Evolutionary conservation across 2,329 filamentous ascomycete genomes (phyloP).

Genomic region (Fusarium paranaense): DNA sequence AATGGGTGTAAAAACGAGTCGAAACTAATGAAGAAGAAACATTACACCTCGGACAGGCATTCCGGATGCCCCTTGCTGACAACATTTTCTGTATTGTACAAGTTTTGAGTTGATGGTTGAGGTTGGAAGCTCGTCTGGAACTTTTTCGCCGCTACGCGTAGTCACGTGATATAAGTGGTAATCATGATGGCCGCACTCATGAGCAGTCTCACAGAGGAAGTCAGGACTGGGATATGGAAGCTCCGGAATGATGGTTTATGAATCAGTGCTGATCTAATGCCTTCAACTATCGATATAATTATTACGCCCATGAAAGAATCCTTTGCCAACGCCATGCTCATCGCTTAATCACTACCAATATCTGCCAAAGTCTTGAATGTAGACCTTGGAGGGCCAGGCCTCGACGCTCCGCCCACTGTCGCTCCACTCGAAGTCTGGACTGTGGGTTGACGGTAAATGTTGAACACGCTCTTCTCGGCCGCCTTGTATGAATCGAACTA

Average conservation of each 20-base stretch:
- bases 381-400: conserved; percentile 48
- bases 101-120: conserved; percentile 21
- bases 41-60: conserved; percentile 48
- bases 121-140: conserved; percentile 19
- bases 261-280: not conserved
- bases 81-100: conserved; percentile 48
- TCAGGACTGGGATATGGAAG: not conserved
- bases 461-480: conserved; percentile 70
- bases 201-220: not conserved
- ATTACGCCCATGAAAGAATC: not conserved
- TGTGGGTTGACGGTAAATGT: conserved; percentile 55
- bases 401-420: conserved; percentile 37
- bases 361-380: conserved; percentile 67
- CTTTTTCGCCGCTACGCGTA: conserved; percentile 40
- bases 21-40: conserved; percentile 24
- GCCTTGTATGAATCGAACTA: conserved; percentile 72
- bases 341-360: conserved; percentile 51
- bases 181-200: not conserved
- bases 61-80: conserved; percentile 49
- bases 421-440: conserved; percentile 43
- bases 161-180: conserved; percentile 46
- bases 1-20: conserved; percentile 20
- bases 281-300: conserved; percentile 2
- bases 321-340: conserved; percentile 4
- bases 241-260: not conserved